Conservation (phyloP, 2,329 filamentous ascomycete species). For the Colletotrichum incanum region DNA sequence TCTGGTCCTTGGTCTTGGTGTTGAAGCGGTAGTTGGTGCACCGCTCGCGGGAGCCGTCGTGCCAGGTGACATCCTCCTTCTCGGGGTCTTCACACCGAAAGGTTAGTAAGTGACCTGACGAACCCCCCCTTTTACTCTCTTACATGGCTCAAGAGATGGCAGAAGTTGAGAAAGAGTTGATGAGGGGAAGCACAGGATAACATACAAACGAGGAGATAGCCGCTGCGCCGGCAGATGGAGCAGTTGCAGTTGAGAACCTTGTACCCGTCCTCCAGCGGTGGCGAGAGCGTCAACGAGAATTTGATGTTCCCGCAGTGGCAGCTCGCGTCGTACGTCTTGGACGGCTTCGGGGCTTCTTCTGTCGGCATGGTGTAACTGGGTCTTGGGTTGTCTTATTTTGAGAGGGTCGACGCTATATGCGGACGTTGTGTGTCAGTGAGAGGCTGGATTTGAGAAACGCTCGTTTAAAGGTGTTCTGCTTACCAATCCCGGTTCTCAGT, state of each 20-base stretch:
- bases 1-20: conserved; percentile 62
- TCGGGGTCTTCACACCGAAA: conserved; percentile 52
- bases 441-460: neutral
- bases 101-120: neutral
- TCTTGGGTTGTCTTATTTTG: too few relatives aligned
- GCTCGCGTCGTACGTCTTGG: conserved; percentile 62
- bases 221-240: conserved; percentile 66
- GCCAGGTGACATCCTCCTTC: conserved; percentile 59
- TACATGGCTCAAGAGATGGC: neutral
- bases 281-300: conserved; percentile 64
- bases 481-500: neutral
- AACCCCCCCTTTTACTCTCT: neutral
- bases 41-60: conserved; percentile 56
- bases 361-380: conserved; percentile 36
- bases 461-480: neutral
- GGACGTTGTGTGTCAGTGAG: too few relatives aligned
- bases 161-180: neutral
- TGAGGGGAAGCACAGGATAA: conserved; percentile 31
- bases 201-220: conserved; percentile 66
- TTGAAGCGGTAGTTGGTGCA: conserved; percentile 62
- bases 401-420: neutral
- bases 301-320: conserved; percentile 69
- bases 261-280: conserved; percentile 60
- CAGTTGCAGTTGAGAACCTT: conserved; percentile 67
- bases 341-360: conserved; percentile 44